Base-by-base conservation (phyloP, 2,329 filamentous ascomycete species). In the Stagonosporopsis vannaccii region DNA sequence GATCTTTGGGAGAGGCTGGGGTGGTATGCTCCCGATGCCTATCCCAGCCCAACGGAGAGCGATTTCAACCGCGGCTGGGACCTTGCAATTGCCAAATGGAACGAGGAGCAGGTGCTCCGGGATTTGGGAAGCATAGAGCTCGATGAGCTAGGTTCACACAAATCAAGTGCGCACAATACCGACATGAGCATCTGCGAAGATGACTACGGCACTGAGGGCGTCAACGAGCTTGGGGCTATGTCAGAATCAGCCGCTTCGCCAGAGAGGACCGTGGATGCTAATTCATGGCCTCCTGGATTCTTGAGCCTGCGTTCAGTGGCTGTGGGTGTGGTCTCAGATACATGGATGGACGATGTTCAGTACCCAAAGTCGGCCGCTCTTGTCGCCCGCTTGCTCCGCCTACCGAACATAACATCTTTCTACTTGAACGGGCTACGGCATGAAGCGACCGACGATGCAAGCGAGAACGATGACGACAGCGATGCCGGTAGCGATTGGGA, bases 361-460 rank as follows among this genome's bases (percentile, higher is more conserved):
- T 37, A 37, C 11, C 39, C 39, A 6, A 15, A 11, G 19, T 43
- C 20, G 5, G 4, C 15, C 6, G 3, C 11, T 7, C 22, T 51
- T 6, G 12, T 37, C 6, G 28, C 30, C 9, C 30, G 32, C 15
- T 30, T 51, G 13, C 23, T 43, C 4, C 40, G 39, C 11, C 30
- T 51, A 11, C 48, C 48, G 8, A 44, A 37, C 11, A 13, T 51
- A 15, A 39, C 36, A 13, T 43, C 22, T 9, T 3, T 51, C 11
- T 51, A 44, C 22, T 39, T 51, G 22, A 51, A 51, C 17, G 48
- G 48, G 22, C 33, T 51, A 12, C 40, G 48, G 7, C 35, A 30
- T 22, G 20, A 42, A 3, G 13, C 2, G 6, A 39, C 35, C 2
- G 39, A 43, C 22, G 1, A 43, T 5, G 25, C 5, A 26, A 15